Evolutionary conservation across 192 early-diverging fungal species (phyloP).

Genomic region (Rhizoclosmatium sp.): DNA sequence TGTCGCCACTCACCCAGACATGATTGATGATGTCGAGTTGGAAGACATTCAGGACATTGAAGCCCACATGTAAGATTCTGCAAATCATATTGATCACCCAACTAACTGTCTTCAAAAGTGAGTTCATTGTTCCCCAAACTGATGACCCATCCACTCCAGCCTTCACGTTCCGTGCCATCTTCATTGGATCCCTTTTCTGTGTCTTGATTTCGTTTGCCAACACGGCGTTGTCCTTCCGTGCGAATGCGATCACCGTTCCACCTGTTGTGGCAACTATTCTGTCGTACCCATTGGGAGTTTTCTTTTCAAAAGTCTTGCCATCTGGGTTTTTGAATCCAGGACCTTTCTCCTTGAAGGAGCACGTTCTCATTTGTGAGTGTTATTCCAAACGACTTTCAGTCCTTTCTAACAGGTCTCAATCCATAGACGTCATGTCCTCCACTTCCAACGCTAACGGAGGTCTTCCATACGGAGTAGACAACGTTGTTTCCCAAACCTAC

Average conservation of each 20-base stretch:
- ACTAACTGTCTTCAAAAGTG: no score
- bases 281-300: conserved; percentile 68
- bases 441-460: no score
- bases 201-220: conserved; percentile 27
- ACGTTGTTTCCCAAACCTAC: neutral
- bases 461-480: neutral
- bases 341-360: conserved; percentile 61
- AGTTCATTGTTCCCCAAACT: no score
- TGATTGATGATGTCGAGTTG: no score
- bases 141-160: neutral
- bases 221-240: conserved; percentile 48
- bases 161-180: conserved; percentile 3
- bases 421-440: no score
- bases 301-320: conserved; percentile 6
- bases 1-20: no score
- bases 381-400: no score
- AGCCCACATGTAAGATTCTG: no score
- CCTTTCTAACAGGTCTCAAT: no score
- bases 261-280: conserved; percentile 78
- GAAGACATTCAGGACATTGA: no score
- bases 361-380: conserved; percentile 52
- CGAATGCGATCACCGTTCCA: conserved; percentile 62
- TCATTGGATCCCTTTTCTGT: conserved; percentile 31
- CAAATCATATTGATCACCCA: no score
- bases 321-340: conserved; percentile 77